Evolutionary conservation across 2,329 filamentous ascomycete species (phyloP).

Genomic region (Aspergillus ibericus): DNA sequence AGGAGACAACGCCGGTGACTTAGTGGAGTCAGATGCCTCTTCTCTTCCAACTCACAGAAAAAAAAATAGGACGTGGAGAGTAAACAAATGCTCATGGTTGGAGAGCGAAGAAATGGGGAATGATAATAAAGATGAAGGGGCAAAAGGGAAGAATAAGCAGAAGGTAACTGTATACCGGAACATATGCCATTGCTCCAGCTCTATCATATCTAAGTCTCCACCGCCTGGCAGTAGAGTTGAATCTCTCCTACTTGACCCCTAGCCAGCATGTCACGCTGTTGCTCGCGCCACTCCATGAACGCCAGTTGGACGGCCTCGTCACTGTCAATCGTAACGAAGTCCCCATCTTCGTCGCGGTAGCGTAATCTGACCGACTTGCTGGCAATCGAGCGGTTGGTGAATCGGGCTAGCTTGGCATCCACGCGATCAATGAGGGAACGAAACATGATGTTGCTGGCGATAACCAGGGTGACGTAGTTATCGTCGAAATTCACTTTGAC

Average conservation of each 20-base stretch:
- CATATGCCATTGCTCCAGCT: constrained; percentile 1
- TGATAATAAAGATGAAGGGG: neutral
- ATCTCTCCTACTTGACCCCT: constrained; percentile 81
- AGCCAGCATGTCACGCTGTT: constrained; percentile 59
- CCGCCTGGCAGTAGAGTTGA: constrained; percentile 75
- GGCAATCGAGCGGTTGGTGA: constrained; percentile 79
- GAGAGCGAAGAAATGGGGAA: neutral
- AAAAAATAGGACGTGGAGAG: constrained; percentile 14
- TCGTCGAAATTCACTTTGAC: constrained; percentile 92
- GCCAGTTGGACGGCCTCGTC: constrained; percentile 97
- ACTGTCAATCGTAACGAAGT: constrained; percentile 88
- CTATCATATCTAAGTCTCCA: constrained; percentile 31
- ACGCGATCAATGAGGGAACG: constrained; percentile 92
- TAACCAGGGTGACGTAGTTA: constrained; percentile 93
- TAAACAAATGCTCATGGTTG: constrained; percentile 11
- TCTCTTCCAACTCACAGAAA: constrained; percentile 14
- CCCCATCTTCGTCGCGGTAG: constrained; percentile 88
- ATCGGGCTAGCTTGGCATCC: constrained; percentile 87
- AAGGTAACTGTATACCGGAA: constrained; percentile 7
- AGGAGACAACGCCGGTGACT: constrained; percentile 24
- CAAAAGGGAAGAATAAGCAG: neutral
- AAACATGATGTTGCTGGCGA: constrained; percentile 92
- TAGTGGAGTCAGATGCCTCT: constrained; percentile 4
- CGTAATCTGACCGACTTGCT: constrained; percentile 81
- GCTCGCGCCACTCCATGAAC: constrained; percentile 90